Evolutionary conservation across 768 basidiomycete genomes (phyloP).

Genomic region (Rubroboletus satanas): DNA sequence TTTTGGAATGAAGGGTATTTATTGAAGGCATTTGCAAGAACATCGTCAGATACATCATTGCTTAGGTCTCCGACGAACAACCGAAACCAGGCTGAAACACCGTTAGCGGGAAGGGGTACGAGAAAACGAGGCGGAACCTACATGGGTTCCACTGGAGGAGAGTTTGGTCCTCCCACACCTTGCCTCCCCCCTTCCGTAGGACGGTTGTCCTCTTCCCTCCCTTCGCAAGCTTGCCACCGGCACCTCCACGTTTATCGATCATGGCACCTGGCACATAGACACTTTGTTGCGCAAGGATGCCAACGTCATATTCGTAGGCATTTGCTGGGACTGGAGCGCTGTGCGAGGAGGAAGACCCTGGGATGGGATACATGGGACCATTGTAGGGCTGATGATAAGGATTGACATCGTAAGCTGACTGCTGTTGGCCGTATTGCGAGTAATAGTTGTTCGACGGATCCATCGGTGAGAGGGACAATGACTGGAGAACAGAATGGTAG

Average conservation of each 20-base stretch:
- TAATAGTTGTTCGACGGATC: conserved; percentile 42
- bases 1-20: conserved; percentile 93
- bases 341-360: conserved; percentile 63
- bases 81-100: conserved; percentile 82
- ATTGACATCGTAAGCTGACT: conserved; percentile 60
- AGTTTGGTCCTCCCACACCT: conserved; percentile 98
- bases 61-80: conserved; percentile 97
- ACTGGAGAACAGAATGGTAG: background rate
- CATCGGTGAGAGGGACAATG: conserved; percentile 17
- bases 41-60: conserved; percentile 96
- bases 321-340: conserved; percentile 81
- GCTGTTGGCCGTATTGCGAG: conserved; percentile 48
- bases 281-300: conserved; percentile 85
- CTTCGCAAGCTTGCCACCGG: conserved; percentile 82
- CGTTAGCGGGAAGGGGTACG: conserved; percentile 1
- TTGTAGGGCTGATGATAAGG: conserved; percentile 80
- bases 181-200: conserved; percentile 90
- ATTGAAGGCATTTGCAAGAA: conserved; percentile 88
- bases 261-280: conserved; percentile 91
- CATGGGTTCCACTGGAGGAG: conserved; percentile 96
- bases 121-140: conserved; percentile 39
- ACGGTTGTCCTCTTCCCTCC: conserved; percentile 93
- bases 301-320: conserved; percentile 90
- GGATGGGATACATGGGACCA: conserved; percentile 66
- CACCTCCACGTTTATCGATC: conserved; percentile 82